Evolutionary conservation across 768 basidiomycete genomes (phyloP).

Genomic region (Pleurotus ostreatus): DNA sequence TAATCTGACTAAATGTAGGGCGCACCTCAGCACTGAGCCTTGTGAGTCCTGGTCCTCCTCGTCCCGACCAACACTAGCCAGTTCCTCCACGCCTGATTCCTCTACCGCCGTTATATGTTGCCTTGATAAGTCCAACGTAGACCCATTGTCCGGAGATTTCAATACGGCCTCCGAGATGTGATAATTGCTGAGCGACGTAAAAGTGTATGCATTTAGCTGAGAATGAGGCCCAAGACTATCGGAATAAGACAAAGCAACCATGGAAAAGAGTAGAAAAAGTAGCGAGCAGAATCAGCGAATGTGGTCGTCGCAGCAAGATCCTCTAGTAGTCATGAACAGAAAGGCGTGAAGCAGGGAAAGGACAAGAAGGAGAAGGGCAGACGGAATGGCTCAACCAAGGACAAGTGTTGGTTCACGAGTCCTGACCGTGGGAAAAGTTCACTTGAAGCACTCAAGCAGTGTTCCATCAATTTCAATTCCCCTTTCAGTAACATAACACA

Average conservation of each 20-base stretch:
- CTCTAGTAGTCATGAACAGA: slow-evolving; percentile 13
- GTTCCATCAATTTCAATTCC: not conserved
- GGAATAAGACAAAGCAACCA: slow-evolving; percentile 7
- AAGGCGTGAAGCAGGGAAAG: slow-evolving; percentile 3
- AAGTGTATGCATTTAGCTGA: slow-evolving; percentile 9
- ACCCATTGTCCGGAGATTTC: slow-evolving; percentile 71
- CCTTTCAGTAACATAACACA: not conserved
- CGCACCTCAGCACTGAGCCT: slow-evolving; percentile 59
- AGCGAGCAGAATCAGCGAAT: not conserved
- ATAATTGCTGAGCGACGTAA: slow-evolving; percentile 8
- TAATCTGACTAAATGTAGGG: not conserved
- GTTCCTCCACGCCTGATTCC: slow-evolving; percentile 68
- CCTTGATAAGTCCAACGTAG: slow-evolving; percentile 82
- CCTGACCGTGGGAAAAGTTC: slow-evolving; percentile 2
- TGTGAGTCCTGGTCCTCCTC: slow-evolving; percentile 39
- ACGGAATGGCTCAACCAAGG: slow-evolving; percentile 4
- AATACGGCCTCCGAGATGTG: slow-evolving; percentile 63
- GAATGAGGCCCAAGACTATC: slow-evolving; percentile 3
- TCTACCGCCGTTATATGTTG: slow-evolving; percentile 74
- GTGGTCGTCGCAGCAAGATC: not conserved
- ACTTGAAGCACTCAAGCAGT: not conserved
- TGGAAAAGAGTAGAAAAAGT: slow-evolving; percentile 4
- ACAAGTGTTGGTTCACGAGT: not conserved
- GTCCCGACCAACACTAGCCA: slow-evolving; percentile 57
- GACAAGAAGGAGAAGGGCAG: not conserved